These are phyloP conservation scores for Terana coerulea DNA, from an alignment of 768 basidiomycete species.

Conservation along the genomic window DNA sequence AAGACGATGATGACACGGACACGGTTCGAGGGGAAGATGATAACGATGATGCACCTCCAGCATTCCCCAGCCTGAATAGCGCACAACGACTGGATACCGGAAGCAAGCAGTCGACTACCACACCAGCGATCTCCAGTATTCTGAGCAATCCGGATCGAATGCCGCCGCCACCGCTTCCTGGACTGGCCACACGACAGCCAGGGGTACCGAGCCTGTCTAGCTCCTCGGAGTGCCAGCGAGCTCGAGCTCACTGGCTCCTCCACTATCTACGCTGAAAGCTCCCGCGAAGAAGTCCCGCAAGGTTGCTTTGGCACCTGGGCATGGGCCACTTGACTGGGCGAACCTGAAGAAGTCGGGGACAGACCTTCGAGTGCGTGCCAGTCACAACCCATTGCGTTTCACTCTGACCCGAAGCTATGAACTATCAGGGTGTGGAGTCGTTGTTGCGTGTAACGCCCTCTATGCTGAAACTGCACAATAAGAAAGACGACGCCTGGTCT, in stretches of 20 bases:
- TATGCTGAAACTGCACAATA: constrained; percentile 77
- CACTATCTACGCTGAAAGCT: constrained; percentile 58
- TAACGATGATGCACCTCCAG: constrained; percentile 60
- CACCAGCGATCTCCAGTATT: constrained; percentile 38
- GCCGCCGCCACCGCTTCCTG: constrained; percentile 42
- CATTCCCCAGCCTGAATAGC: constrained; percentile 70
- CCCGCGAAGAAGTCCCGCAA: constrained; percentile 65
- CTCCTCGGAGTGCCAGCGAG: constrained; percentile 23
- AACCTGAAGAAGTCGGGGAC: constrained; percentile 75
- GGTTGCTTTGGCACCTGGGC: constrained; percentile 88
- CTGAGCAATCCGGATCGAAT: constrained; percentile 50
- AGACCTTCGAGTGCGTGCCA: constrained; percentile 64
- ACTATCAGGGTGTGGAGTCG: constrained; percentile 61
- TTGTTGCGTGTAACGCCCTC: constrained; percentile 72
- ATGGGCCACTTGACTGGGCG: constrained; percentile 93
- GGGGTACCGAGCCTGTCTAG: constrained; percentile 23
- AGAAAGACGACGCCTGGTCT: constrained; percentile 87
- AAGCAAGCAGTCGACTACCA: background rate
- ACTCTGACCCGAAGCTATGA: background rate
- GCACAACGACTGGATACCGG: constrained; percentile 52
- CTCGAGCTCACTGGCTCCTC: constrained; percentile 42
- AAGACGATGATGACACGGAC: constrained; percentile 37
- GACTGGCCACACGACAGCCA: constrained; percentile 32
- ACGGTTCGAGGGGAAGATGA: constrained; percentile 36
- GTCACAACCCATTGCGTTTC: background rate